Conservation (phyloP, 2,329 filamentous ascomycete species). For the Malbranchea cinnamomea region DNA sequence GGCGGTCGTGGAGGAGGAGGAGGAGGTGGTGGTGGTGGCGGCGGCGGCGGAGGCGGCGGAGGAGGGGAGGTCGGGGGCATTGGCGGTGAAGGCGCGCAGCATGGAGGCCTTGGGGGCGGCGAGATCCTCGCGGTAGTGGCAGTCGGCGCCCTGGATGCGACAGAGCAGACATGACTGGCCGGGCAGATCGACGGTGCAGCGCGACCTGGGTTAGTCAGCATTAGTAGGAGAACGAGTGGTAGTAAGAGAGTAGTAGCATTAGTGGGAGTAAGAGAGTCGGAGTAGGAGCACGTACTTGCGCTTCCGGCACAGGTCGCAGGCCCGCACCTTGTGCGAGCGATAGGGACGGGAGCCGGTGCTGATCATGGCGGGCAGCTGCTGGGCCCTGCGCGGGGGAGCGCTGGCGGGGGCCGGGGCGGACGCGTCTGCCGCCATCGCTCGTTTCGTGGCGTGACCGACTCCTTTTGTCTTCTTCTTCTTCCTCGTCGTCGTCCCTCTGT, state of each 20-base stretch:
- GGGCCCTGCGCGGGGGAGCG: slow-evolving; percentile 5
- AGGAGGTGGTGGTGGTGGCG: slow-evolving; percentile 3
- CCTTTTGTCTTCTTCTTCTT: no score
- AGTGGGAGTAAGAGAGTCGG: no score
- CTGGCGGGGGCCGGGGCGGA: slow-evolving; percentile 4
- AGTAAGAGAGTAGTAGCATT: no score
- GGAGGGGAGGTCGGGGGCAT: slow-evolving; percentile 6
- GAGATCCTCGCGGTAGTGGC: slow-evolving; percentile 36
- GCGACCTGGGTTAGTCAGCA: no score
- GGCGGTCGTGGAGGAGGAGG: slow-evolving; percentile 5
- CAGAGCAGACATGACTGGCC: slow-evolving; percentile 42
- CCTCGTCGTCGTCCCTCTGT: no score
- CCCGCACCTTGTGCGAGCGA: slow-evolving; percentile 45
- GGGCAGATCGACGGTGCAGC: slow-evolving; percentile 43
- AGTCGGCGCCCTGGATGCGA: slow-evolving; percentile 42
- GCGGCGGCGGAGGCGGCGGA: slow-evolving; percentile 4
- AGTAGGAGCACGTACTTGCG: no score
- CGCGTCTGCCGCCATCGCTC: no score
- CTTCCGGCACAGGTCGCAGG: slow-evolving; percentile 44
- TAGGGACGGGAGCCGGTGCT: slow-evolving; percentile 39
- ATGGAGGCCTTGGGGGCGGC: slow-evolving; percentile 13
- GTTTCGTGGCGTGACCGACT: no score
- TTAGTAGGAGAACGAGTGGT: no score
- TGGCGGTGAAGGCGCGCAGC: slow-evolving; percentile 12
- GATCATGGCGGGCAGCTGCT: no score